Conservation (phyloP, 768 basidiomycete genomes). For the Rhizopogon vinicolor region DNA sequence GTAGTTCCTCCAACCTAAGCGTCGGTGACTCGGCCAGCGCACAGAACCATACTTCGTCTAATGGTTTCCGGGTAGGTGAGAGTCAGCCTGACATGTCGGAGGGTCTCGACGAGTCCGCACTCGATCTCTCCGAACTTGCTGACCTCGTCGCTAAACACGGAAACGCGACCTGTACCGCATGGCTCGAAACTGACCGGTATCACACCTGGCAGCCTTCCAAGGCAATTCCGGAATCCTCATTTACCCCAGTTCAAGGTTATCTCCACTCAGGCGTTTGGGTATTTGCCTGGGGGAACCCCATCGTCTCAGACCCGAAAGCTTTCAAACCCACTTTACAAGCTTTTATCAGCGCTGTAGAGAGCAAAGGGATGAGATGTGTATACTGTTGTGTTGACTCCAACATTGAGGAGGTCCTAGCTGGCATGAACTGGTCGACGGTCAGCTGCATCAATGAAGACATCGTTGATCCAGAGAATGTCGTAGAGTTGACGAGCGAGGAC, state of each 20-base stretch:
- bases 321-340: constrained; percentile 29
- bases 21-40: background rate
- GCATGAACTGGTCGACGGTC: constrained; percentile 54
- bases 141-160: constrained; percentile 61
- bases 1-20: background rate
- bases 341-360: constrained; percentile 40
- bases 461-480: constrained; percentile 43
- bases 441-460: constrained; percentile 63
- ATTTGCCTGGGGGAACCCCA: constrained; percentile 63
- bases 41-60: background rate
- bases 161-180: constrained; percentile 64
- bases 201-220: constrained; percentile 38
- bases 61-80: background rate
- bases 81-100: background rate
- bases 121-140: constrained; percentile 27
- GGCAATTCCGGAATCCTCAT: constrained; percentile 28
- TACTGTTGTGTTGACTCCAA: constrained; percentile 56
- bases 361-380: constrained; percentile 45
- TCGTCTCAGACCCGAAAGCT: constrained; percentile 39
- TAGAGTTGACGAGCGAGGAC: constrained; percentile 33
- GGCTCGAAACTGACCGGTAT: constrained; percentile 60
- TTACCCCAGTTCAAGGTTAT: constrained; percentile 54
- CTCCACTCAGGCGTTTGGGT: constrained; percentile 47
- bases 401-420: constrained; percentile 47
- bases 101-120: background rate